Conservation (phyloP, 2,329 filamentous ascomycete species). For the Fusarium sublunatum region DNA sequence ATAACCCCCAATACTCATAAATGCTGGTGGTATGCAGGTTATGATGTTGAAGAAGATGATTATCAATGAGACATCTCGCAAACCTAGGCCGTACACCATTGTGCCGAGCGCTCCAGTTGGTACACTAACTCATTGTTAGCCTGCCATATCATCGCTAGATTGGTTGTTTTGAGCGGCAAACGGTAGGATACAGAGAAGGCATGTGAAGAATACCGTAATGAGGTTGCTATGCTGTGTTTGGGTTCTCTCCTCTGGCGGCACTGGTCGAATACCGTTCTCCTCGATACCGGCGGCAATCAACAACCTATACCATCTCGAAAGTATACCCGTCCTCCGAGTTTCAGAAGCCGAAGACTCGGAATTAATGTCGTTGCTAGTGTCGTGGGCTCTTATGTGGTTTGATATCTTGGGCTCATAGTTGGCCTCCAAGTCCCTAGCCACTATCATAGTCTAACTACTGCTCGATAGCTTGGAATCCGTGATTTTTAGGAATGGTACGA, state of each 20-base stretch:
- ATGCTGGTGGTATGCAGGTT: conserved; percentile 65
- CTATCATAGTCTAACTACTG: neutral
- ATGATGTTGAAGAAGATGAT: conserved; percentile 69
- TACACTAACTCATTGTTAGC: conserved; percentile 53
- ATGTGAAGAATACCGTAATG: conserved; percentile 71
- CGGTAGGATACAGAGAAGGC: conserved; percentile 68
- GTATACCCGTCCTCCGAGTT: conserved; percentile 43
- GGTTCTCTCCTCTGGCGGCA: conserved; percentile 64
- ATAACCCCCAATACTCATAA: conserved; percentile 65
- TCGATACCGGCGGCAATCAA: conserved; percentile 61
- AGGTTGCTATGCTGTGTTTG: conserved; percentile 65
- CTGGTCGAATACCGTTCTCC: conserved; percentile 66
- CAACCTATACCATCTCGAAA: conserved; percentile 56
- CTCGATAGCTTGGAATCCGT: neutral
- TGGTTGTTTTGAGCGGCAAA: conserved; percentile 50
- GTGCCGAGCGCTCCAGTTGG: conserved; percentile 70
- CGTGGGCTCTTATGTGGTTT: neutral
- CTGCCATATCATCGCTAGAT: neutral
- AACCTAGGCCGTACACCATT: conserved; percentile 61
- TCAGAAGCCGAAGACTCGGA: conserved; percentile 49
- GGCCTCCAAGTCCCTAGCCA: conserved; percentile 28
- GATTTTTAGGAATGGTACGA: neutral
- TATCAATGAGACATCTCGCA: conserved; percentile 66
- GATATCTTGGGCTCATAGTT: neutral
- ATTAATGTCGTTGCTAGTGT: neutral